Evolutionary conservation across 192 early-diverging fungal species (phyloP), one percentile per base, ranked within the genome.

Genomic region (Coemansia sp.): DNA sequence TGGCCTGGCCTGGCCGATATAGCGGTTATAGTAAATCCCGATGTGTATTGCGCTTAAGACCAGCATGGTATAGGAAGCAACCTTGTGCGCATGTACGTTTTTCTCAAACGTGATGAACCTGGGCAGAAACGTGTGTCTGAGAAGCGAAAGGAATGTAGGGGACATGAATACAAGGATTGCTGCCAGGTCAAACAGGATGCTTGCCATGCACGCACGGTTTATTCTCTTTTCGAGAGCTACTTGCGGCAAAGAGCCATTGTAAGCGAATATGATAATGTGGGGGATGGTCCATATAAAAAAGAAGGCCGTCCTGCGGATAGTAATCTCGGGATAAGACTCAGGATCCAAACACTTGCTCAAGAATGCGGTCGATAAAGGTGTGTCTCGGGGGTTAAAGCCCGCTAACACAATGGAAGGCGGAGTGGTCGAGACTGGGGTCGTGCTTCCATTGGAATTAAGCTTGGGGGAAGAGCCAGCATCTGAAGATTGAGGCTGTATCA

Each of bases 161-260:
- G 91, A 95, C 70, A 96, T 91, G 23, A 92, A 90, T 58, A 95
- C 80, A 35, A 95, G 79, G 55, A 96, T 85, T 17, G 92, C 73
- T 19, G 86, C 90, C 49, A 88, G 53, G 41, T 87, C 85, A 43
- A 89, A 71, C 57, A 76, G 17, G 15, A 67, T 76, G 38, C 70
- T 60, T 7, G 56, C 49, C 70, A 72, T 81, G 6, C 68, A 53
- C 9, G 67, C 56, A 17, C 15, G 46, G 50, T 76, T 73, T 56
- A 76, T 63, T 14, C 32, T n/a, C 54, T 70, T 75, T 20, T 43
- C 29, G 29, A 65, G 54, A 14, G 50, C 50, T 6, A 43, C 38
- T 46, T 64, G 42, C 2, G 32, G 36, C 42, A 63, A 35, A 9
- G 65, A 17, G 15, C 59, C 62, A 35, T 63, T 17, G 38, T 69